Evolutionary conservation across 371 early-diverging fungal genomes (phyloP).

Genomic region (Amoeboaphelidium occidentale): DNA sequence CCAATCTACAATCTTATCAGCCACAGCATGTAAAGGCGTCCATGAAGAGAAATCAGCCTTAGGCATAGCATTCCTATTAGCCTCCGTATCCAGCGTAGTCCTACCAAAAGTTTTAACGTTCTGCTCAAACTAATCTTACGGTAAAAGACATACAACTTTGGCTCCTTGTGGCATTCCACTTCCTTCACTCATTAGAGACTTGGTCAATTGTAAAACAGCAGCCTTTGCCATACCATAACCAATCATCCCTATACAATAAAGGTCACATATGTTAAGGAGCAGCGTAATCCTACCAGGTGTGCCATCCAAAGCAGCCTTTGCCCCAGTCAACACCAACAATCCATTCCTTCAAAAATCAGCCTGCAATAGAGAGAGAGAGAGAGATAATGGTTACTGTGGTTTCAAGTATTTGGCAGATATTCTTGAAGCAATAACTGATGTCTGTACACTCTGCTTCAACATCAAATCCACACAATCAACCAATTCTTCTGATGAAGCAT

Average conservation of each 20-base stretch:
- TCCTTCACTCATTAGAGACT: slow-evolving; percentile 37
- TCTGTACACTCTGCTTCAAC: slow-evolving; percentile 50
- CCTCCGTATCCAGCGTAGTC: slow-evolving; percentile 72
- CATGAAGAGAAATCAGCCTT: slow-evolving; percentile 57
- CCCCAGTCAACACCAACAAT: slow-evolving; percentile 55
- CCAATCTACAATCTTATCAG: too few species aligned
- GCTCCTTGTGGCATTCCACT: slow-evolving; percentile 49
- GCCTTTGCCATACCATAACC: slow-evolving; percentile 91
- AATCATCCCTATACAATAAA: slow-evolving; percentile 12
- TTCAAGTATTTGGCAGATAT: slow-evolving; percentile 49
- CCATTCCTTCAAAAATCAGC: slow-evolving; percentile 28
- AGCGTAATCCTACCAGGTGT: slow-evolving; percentile 43
- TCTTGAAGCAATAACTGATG: slow-evolving; percentile 53
- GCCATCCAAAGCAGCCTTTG: slow-evolving; percentile 40
- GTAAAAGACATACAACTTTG: slow-evolving; percentile 44
- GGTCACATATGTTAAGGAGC: neutral
- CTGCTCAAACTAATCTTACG: slow-evolving; percentile 23
- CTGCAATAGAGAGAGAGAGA: neutral
- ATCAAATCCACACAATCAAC: slow-evolving; percentile 41
- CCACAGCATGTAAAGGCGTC: slow-evolving; percentile 66
- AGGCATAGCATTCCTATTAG: slow-evolving; percentile 70
- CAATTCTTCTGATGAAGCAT: slow-evolving; percentile 36
- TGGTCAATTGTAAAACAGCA: slow-evolving; percentile 68
- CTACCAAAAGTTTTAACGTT: slow-evolving; percentile 9
- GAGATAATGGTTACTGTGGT: slow-evolving; percentile 20